Evolutionary conservation across 176 grass and related monocot genomes (phyloP).

Genomic region (Zea luxurians): DNA sequence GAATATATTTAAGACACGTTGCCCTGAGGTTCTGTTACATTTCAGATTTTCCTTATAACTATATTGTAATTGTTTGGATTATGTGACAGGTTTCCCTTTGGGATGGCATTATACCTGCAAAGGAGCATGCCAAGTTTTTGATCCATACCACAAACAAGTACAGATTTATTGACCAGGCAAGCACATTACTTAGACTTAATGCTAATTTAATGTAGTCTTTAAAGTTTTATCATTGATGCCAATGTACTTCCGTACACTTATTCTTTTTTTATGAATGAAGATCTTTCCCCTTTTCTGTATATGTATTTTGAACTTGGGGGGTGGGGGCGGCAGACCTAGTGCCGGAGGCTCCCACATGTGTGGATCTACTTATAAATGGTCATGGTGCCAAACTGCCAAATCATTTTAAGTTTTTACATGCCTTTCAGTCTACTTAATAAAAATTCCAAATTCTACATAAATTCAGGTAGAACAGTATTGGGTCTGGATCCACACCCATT

Average conservation of each 20-base stretch:
- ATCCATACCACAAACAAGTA: slow-evolving; percentile 98
- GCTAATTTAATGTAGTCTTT: slow-evolving; percentile 18
- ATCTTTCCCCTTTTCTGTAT: background rate
- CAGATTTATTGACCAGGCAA: slow-evolving; percentile 93
- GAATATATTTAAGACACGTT: background rate
- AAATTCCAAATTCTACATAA: background rate
- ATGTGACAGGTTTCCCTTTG: slow-evolving; percentile 80
- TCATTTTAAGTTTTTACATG: background rate
- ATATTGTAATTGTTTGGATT: slow-evolving; percentile 10
- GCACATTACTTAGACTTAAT: slow-evolving; percentile 18
- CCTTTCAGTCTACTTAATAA: background rate
- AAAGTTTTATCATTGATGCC: background rate
- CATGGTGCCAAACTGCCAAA: background rate
- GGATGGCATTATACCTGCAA: slow-evolving; percentile 98
- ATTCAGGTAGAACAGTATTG: background rate
- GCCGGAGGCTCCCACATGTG: no score
- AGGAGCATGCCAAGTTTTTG: slow-evolving; percentile 83
- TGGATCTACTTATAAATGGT: background rate
- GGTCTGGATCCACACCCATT: background rate
- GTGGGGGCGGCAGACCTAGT: no score
- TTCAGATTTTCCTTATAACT: background rate
- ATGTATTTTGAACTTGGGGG: slow-evolving; percentile 8
- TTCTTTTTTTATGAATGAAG: background rate
- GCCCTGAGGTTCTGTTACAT: background rate
- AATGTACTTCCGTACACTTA: no score